Percentiles rank a stretch among this genome's conserved stretches.
phyloP scores from a whole-genome alignment of 75 land plant genomes.

The Picea sitchensis region DNA sequence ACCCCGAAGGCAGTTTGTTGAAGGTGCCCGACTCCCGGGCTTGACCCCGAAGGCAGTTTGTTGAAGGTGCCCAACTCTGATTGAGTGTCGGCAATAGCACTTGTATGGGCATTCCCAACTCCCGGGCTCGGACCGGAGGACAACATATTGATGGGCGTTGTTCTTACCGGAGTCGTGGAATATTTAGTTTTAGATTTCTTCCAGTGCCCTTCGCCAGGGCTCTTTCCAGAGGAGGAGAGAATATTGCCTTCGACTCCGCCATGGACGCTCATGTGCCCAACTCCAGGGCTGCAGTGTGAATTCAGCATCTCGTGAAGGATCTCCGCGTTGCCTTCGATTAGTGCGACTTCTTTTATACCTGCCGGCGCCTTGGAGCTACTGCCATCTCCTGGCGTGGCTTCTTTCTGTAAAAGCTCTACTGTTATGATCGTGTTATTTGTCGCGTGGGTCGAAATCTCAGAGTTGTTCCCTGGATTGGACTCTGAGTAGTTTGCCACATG shows the following conservation, averaged over 20 bases:
- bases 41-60: not conserved
- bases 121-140: no score
- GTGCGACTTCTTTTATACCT: not conserved
- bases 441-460: not conserved
- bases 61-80: not conserved
- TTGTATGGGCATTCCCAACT: not conserved
- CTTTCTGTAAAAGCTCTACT: not conserved
- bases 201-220: not conserved
- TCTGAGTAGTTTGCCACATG: not conserved
- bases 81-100: not conserved
- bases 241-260: not conserved
- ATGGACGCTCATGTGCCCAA: not conserved
- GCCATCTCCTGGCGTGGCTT: not conserved
- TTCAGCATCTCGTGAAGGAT: not conserved
- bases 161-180: not conserved
- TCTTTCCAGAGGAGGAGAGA: not conserved
- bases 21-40: not conserved
- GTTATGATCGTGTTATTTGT: not conserved
- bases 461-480: not conserved
- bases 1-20: not conserved
- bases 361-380: not conserved
- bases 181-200: not conserved
- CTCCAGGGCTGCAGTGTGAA: not conserved
- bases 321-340: not conserved
- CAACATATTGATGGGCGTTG: not conserved